Evolutionary conservation across 352 stramenopile species (phyloP), one percentile per base, ranked within the genome.

Genomic region (Globisporangium emineosum): DNA sequence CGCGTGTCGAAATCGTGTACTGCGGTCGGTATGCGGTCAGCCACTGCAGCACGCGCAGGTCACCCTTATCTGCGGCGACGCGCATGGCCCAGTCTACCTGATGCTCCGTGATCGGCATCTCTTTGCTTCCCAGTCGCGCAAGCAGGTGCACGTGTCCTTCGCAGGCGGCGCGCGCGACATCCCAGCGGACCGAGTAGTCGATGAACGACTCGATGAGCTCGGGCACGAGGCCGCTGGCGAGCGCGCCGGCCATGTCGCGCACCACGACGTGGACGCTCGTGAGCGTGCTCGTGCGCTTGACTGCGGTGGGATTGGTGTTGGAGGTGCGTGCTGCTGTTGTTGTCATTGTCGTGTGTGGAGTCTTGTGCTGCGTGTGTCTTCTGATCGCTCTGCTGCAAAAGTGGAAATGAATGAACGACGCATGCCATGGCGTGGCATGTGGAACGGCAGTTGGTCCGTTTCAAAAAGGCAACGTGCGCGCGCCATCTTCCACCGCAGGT

Each of bases 181-280:
- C n/a, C 59, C 59, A 65, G 12, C 40, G 17, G 7, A 47, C 49
- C 17, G 59, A 65, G 32, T 47, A 58, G 59, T 65, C 59, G 0
- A 37, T 17, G 35, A 65, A 65, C 33, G 40, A 13, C 50, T 65
- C 59, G 35, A 65, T 65, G 47, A 58, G 47, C 35, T 65, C 62
- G 43, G 63, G 68, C 15, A 81, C 73, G n/a, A 83, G 62, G 0
- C 66, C 76, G 23, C 52, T 69, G 25, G 76, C 60, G 61, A 79
- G 70, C 49, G 68, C 52, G 19, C 61, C 73, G 23, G 57, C 21
- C n/a, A 69, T 56, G 13, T 74, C 68, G 60, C 73, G 65, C 19
- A 79, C 64, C 27, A 79, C 71, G 15, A 81, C 71, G 29, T 78
- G 64, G n/a, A 81, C 73, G 53, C 73, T 81, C 51, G 42, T 76